Conservation (phyloP, 2,329 filamentous ascomycete species). For the Clonostachys byssicola region DNA sequence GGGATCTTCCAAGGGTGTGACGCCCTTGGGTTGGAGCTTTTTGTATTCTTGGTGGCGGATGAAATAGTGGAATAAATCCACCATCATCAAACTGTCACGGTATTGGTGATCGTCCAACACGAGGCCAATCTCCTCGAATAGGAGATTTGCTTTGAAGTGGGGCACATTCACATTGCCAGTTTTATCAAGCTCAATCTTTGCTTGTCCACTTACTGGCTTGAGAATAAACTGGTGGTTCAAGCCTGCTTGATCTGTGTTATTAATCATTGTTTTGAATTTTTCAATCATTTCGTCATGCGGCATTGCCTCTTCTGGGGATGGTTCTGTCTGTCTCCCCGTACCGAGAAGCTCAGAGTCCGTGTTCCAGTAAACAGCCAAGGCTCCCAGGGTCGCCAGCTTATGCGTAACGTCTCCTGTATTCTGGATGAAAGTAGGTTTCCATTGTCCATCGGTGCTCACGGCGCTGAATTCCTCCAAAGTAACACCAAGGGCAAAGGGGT, state of each 20-base stretch:
- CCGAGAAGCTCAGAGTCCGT: conserved; percentile 85
- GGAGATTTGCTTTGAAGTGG: conserved; percentile 82
- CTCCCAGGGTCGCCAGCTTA: conserved; percentile 87
- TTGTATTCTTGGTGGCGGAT: conserved; percentile 97
- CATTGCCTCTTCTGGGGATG: conserved; percentile 46
- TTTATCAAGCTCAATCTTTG: conserved; percentile 93
- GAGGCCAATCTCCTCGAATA: conserved; percentile 97
- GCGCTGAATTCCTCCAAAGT: conserved; percentile 96
- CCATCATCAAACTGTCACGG: conserved; percentile 94
- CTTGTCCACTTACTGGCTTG: conserved; percentile 91
- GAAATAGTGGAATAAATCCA: conserved; percentile 98
- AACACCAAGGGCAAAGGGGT: conserved; percentile 89
- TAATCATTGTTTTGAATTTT: conserved; percentile 76
- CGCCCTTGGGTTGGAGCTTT: conserved; percentile 78
- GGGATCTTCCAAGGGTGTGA: conserved; percentile 82
- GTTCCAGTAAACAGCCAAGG: conserved; percentile 96
- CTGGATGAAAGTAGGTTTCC: conserved; percentile 95
- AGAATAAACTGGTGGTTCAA: conserved; percentile 84
- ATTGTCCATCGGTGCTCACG: conserved; percentile 89
- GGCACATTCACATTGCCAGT: conserved; percentile 74
- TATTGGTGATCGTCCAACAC: conserved; percentile 98
- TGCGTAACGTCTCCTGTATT: conserved; percentile 79
- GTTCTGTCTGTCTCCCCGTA: conserved; percentile 65
- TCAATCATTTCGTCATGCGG: conserved; percentile 73
- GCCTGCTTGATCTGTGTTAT: conserved; percentile 57